These are phyloP conservation scores for Brassica nigra DNA, from an alignment of 345 rosid genomes.

Conservation along the genomic window DNA sequence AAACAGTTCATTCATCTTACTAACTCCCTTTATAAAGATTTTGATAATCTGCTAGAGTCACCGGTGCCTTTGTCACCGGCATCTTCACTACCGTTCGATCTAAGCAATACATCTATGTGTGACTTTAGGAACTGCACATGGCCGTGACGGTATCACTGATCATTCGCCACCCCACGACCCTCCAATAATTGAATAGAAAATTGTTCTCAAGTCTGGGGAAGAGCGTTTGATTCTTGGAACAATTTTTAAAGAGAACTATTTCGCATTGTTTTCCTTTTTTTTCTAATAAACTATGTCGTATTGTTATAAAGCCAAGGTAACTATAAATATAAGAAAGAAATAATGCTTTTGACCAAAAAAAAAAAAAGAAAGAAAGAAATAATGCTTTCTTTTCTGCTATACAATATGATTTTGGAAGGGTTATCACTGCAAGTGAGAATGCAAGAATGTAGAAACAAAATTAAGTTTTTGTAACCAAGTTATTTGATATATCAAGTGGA, in stretches of 20 bases:
- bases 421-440: too few species aligned
- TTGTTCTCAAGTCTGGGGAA: slow-evolving; percentile 27
- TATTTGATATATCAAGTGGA: background rate
- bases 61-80: slow-evolving; percentile 15
- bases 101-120: background rate
- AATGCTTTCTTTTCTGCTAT: too few species aligned
- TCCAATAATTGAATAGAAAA: slow-evolving; percentile 34
- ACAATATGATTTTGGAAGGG: too few species aligned
- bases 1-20: slow-evolving; percentile 38
- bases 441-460: background rate
- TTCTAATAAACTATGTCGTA: too few species aligned
- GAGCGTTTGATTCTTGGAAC: slow-evolving; percentile 31
- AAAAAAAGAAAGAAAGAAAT: too few species aligned
- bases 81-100: slow-evolving; percentile 31
- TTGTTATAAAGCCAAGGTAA: too few species aligned
- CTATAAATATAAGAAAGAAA: too few species aligned
- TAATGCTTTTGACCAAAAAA: too few species aligned
- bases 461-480: background rate
- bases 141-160: slow-evolving; percentile 24
- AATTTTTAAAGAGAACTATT: background rate
- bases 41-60: slow-evolving; percentile 35
- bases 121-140: slow-evolving; percentile 22
- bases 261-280: background rate
- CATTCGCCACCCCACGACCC: slow-evolving; percentile 40
- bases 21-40: slow-evolving; percentile 30